A percentile compares a stretch with the other conserved stretches of the same genome.
These are phyloP conservation scores for Lactifluus volemus DNA, from an alignment of 768 basidiomycete species.

Conservation along the genomic window DNA sequence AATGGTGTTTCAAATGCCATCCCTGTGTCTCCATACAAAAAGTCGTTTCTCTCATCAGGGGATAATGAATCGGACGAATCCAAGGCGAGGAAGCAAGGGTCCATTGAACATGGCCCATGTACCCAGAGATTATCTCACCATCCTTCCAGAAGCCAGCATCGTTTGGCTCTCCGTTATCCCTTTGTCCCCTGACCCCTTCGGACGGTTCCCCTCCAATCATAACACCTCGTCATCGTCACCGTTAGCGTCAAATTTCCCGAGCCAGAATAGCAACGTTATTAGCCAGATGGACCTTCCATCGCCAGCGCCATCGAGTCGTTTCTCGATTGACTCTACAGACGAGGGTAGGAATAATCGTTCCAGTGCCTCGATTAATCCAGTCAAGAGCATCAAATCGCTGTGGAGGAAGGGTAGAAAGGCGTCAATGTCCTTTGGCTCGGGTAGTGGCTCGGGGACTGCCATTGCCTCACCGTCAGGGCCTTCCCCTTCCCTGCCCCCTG, in stretches of 20 bases:
- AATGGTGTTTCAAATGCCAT: slow-evolving; percentile 61
- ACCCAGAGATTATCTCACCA: slow-evolving; percentile 33
- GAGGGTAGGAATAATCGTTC: slow-evolving; percentile 25
- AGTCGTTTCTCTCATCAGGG: slow-evolving; percentile 27
- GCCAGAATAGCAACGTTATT: neutral
- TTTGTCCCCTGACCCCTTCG: slow-evolving; percentile 78
- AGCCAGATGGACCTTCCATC: slow-evolving; percentile 10
- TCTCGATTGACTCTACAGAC: slow-evolving; percentile 67
- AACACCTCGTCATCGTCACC: neutral
- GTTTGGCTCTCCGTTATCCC: slow-evolving; percentile 57
- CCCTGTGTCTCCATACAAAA: slow-evolving; percentile 35
- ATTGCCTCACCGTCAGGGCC: neutral
- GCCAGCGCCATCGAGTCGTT: slow-evolving; percentile 37
- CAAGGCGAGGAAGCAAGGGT: slow-evolving; percentile 34
- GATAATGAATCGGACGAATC: slow-evolving; percentile 37
- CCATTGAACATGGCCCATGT: slow-evolving; percentile 43
- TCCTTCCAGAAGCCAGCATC: slow-evolving; percentile 22
- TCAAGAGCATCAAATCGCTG: slow-evolving; percentile 63
- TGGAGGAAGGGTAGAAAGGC: slow-evolving; percentile 69
- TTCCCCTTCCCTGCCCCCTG: slow-evolving; percentile 6
- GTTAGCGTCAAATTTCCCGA: neutral
- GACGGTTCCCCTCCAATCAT: slow-evolving; percentile 49
- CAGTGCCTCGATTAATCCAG: slow-evolving; percentile 54
- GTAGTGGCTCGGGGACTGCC: slow-evolving; percentile 22
- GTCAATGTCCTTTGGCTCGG: slow-evolving; percentile 28